Percentiles rank a stretch among this genome's conserved stretches.
These are phyloP conservation scores for Chrysoporthe austroafricana DNA, from an alignment of 2,329 filamentous ascomycete genomes.

Conservation along the genomic window DNA sequence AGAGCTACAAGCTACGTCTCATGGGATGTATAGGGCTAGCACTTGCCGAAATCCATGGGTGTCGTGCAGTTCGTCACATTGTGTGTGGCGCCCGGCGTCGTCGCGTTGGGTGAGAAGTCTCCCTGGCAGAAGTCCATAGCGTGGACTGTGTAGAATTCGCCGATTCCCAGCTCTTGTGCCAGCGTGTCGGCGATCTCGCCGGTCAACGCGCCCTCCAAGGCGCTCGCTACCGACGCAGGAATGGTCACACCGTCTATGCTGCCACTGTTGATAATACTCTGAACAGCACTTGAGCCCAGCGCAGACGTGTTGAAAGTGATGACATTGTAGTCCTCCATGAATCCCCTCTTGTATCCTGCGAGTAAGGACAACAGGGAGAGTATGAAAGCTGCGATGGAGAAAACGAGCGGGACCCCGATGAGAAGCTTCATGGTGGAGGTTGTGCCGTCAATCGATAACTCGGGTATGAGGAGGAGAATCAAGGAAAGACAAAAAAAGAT, in stretches of 20 bases:
- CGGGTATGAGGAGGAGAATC: neutral
- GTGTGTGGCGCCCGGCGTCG: constrained; percentile 30
- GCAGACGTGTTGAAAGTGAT: constrained; percentile 47
- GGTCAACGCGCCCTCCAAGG: constrained; percentile 29
- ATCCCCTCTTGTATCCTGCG: constrained; percentile 42
- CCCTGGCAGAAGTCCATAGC: constrained; percentile 38
- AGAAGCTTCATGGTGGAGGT: constrained; percentile 17
- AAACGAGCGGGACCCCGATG: constrained; percentile 35
- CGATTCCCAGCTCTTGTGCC: constrained; percentile 36
- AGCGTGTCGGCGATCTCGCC: constrained; percentile 31
- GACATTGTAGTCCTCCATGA: constrained; percentile 43
- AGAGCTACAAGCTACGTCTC: neutral
- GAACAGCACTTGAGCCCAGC: constrained; percentile 44
- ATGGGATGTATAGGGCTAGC: neutral
- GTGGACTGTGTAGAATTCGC: constrained; percentile 40
- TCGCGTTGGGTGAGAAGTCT: constrained; percentile 33
- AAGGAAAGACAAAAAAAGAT: neutral
- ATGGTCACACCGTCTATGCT: constrained; percentile 5
- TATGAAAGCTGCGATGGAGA: constrained; percentile 42
- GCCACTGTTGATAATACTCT: constrained; percentile 1
- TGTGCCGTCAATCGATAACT: neutral
- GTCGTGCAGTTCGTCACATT: constrained; percentile 35
- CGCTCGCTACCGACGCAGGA: constrained; percentile 26
- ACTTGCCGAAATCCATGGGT: constrained; percentile 30
- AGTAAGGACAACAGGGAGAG: constrained; percentile 42